Evolutionary conservation across 1,284 basidiomycete genomes (phyloP).

Genomic region (Xerocomus nothofagi): DNA sequence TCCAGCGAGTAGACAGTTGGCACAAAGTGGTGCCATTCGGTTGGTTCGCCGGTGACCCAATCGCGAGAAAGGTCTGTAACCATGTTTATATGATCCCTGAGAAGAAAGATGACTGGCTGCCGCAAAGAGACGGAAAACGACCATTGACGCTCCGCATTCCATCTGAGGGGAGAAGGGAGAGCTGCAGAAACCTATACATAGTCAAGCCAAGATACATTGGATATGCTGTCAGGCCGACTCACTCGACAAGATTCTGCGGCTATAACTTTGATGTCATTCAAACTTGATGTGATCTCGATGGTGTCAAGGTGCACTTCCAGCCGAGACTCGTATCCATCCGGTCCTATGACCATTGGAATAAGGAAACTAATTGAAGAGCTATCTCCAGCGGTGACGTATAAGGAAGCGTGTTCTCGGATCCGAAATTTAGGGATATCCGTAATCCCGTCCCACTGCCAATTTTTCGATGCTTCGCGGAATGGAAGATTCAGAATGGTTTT

Average conservation of each 20-base stretch:
- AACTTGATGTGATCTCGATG: slow-evolving; percentile 75
- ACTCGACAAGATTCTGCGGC: slow-evolving; percentile 75
- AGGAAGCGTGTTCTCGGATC: slow-evolving; percentile 65
- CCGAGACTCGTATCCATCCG: slow-evolving; percentile 73
- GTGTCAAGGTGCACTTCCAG: slow-evolving; percentile 83
- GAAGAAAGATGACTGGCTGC: slow-evolving; percentile 70
- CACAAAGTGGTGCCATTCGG: slow-evolving; percentile 78
- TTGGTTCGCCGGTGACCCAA: slow-evolving; percentile 81
- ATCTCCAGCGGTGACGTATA: slow-evolving; percentile 76
- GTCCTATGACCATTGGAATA: slow-evolving; percentile 75
- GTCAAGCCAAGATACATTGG: slow-evolving; percentile 3
- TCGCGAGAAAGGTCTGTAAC: slow-evolving; percentile 87
- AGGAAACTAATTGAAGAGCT: slow-evolving; percentile 82
- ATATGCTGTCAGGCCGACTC: slow-evolving; percentile 24
- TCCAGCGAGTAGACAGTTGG: slow-evolving; percentile 78
- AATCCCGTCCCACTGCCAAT: slow-evolving; percentile 83
- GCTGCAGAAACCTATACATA: slow-evolving; percentile 57
- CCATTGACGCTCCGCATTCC: slow-evolving; percentile 79
- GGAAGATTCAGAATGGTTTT: slow-evolving; percentile 79
- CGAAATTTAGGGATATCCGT: slow-evolving; percentile 49
- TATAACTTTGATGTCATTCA: slow-evolving; percentile 82
- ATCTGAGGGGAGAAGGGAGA: slow-evolving; percentile 62
- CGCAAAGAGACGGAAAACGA: slow-evolving; percentile 67
- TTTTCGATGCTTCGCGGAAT: slow-evolving; percentile 86
- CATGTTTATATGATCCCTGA: slow-evolving; percentile 92